A percentile compares a stretch with the other conserved stretches of the same genome.
phyloP scores from a whole-genome alignment of 352 stramenopile genomes.

The Phytopythium vexans region DNA sequence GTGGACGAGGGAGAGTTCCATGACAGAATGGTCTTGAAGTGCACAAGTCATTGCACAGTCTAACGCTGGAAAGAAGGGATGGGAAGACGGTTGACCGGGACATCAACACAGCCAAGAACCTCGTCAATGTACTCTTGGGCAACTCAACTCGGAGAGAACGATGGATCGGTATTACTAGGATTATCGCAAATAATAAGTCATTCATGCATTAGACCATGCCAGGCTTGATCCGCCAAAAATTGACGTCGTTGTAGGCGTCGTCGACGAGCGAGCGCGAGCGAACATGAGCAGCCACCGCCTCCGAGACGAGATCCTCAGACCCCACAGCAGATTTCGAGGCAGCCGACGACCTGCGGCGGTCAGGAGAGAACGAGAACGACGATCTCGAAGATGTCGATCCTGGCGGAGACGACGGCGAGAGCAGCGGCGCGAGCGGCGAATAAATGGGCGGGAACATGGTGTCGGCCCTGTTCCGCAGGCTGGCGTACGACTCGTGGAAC shows the following conservation, averaged over 20 bases:
- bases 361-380: neutral
- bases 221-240: conserved; percentile 80
- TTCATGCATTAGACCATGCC: conserved; percentile 9
- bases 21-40: no score
- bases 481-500: conserved; percentile 67
- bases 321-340: neutral
- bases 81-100: no score
- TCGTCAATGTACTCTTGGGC: neutral
- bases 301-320: conserved; percentile 43
- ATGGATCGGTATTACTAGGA: neutral
- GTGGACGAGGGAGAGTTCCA: no score
- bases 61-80: no score
- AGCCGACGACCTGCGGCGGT: conserved; percentile 5
- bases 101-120: no score
- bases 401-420: conserved; percentile 1
- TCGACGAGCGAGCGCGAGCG: conserved; percentile 57
- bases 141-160: neutral
- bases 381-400: conserved; percentile 7
- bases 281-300: conserved; percentile 46
- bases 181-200: neutral
- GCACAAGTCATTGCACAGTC: no score
- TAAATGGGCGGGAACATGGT: conserved; percentile 78
- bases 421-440: conserved; percentile 23
- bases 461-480: conserved; percentile 51
- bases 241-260: conserved; percentile 85